phyloP scores from a whole-genome alignment of 345 rosid genomes.

The Lepidium africanum region DNA sequence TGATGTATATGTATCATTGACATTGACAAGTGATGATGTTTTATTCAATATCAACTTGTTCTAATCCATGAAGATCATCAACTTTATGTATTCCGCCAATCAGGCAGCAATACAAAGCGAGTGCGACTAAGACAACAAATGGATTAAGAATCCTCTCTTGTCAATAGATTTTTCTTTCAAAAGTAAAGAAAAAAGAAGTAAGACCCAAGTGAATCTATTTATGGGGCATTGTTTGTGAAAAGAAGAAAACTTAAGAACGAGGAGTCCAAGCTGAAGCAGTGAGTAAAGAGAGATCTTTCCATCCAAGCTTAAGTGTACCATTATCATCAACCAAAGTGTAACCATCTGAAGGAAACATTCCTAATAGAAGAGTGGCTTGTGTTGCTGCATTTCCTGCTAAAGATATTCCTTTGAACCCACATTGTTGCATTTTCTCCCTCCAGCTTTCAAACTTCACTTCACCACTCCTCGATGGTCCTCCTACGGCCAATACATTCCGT shows the following conservation, averaged over 20 bases:
- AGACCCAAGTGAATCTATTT: conserved; percentile 7
- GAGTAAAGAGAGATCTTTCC: conserved; percentile 97
- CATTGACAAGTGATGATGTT: not conserved
- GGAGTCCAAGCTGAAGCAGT: conserved; percentile 99
- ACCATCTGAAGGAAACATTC: conserved; percentile 95
- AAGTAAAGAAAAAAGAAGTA: not conserved
- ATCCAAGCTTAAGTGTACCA: conserved; percentile 90
- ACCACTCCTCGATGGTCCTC: conserved; percentile 75
- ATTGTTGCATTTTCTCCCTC: conserved; percentile 87
- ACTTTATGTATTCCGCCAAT: conserved; percentile 4
- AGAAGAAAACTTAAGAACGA: conserved; percentile 14
- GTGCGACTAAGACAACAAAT: not conserved
- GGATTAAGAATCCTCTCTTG: not conserved
- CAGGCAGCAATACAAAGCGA: not conserved
- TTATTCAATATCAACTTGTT: not conserved
- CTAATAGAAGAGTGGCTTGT: conserved; percentile 79
- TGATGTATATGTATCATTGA: not conserved
- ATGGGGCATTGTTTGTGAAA: conserved; percentile 9
- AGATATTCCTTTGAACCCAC: conserved; percentile 79
- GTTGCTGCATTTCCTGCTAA: conserved; percentile 89
- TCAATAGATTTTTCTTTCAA: not conserved
- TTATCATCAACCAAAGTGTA: conserved; percentile 92
- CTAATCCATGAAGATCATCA: conserved; percentile 4
- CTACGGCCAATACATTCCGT: conserved; percentile 72
- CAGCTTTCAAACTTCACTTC: conserved; percentile 78